phyloP scores from a whole-genome alignment of 345 rosid species.

The Cardamine occulta region DNA sequence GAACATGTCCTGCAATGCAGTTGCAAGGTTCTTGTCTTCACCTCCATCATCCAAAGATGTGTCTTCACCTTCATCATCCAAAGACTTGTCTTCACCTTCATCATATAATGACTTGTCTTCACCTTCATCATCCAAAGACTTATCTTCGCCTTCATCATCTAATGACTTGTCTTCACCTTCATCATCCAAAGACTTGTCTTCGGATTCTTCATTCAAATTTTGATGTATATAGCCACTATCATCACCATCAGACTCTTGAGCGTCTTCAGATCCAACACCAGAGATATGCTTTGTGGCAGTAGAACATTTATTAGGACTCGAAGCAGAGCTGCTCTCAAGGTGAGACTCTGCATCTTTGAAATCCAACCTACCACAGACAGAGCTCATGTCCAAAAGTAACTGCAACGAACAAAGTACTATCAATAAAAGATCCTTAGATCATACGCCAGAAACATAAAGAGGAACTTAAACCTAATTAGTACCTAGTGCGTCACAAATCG shows the following conservation, averaged over 20 bases:
- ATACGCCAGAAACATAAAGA: background rate
- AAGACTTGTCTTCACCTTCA: slow-evolving; percentile 37
- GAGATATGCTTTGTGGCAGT: slow-evolving; percentile 33
- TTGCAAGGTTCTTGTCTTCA: slow-evolving; percentile 48
- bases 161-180: slow-evolving; percentile 31
- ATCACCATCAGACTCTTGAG: slow-evolving; percentile 51
- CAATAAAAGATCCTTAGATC: background rate
- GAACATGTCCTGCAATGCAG: slow-evolving; percentile 43
- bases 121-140: background rate
- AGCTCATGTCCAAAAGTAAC: slow-evolving; percentile 53
- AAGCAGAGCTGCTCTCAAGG: slow-evolving; percentile 38
- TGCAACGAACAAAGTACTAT: slow-evolving; percentile 11
- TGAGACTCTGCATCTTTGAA: slow-evolving; percentile 45
- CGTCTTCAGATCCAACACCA: slow-evolving; percentile 43
- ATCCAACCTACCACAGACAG: slow-evolving; percentile 33
- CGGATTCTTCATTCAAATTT: slow-evolving; percentile 39
- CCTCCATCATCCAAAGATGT: background rate
- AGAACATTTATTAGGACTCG: slow-evolving; percentile 32
- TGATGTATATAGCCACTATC: slow-evolving; percentile 46
- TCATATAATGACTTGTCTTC: background rate
- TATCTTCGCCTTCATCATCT: slow-evolving; percentile 16
- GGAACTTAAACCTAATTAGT: background rate
- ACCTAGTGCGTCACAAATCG: slow-evolving; percentile 21
- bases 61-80: background rate
- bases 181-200: slow-evolving; percentile 41